phyloP scores from a whole-genome alignment of 2,329 filamentous ascomycete species.

The Cadophora malorum region DNA sequence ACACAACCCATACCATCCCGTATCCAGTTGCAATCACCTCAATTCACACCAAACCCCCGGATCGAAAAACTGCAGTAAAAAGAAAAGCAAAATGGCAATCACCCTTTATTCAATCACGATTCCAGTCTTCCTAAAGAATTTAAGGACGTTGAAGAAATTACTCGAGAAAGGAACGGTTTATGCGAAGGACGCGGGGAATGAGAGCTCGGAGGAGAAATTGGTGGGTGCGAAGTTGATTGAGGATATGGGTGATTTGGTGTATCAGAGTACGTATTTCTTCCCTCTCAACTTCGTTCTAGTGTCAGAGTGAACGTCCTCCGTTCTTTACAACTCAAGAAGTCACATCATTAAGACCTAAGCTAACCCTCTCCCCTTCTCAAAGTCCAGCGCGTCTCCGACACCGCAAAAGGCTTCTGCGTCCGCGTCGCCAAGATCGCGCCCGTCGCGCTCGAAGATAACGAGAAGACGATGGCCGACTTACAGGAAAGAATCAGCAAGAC shows the following conservation, averaged over 20 bases:
- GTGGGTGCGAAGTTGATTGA: constrained; percentile 51
- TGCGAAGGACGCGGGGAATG: constrained; percentile 47
- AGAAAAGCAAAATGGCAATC: constrained; percentile 35
- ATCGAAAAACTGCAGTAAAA: too few relatives aligned
- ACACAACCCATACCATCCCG: too few relatives aligned
- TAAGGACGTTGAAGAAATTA: constrained; percentile 51
- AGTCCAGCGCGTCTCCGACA: constrained; percentile 49
- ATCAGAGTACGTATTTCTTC: constrained; percentile 50
- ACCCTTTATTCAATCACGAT: constrained; percentile 48
- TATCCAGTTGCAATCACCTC: too few relatives aligned
- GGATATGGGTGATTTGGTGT: constrained; percentile 57
- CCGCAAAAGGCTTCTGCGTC: constrained; percentile 49
- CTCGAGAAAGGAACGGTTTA: constrained; percentile 53
- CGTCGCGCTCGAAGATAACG: constrained; percentile 48
- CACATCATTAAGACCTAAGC: too few relatives aligned
- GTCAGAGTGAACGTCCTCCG: too few relatives aligned
- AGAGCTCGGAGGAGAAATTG: constrained; percentile 45
- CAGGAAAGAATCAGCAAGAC: constrained; percentile 55
- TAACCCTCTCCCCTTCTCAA: too few relatives aligned
- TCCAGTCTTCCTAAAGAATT: constrained; percentile 50
- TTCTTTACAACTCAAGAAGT: too few relatives aligned
- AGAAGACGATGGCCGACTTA: constrained; percentile 57
- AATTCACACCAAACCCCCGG: too few relatives aligned
- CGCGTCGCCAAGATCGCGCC: constrained; percentile 48
- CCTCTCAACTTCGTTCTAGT: too few relatives aligned